phyloP scores from a whole-genome alignment of 1,139 yeast genomes.

The Suhomyces terraborum region DNA sequence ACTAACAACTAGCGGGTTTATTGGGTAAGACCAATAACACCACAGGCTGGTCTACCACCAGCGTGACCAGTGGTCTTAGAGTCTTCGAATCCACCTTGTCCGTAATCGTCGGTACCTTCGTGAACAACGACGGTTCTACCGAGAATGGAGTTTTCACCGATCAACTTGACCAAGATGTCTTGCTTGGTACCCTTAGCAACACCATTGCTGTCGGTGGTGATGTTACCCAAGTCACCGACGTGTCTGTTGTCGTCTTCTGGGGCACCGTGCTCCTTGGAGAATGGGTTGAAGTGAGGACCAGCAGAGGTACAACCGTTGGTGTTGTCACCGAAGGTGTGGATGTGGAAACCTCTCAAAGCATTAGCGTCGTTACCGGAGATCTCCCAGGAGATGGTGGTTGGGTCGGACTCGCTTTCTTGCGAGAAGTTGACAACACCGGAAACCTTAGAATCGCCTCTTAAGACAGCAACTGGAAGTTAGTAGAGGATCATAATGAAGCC shows the following conservation, averaged over 20 bases:
- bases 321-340: slow-evolving; percentile 97
- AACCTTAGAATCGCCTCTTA: slow-evolving; percentile 92
- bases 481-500: slow-evolving; percentile 1
- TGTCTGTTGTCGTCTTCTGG: slow-evolving; percentile 90
- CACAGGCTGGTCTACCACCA: slow-evolving; percentile 98
- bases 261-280: slow-evolving; percentile 87
- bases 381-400: slow-evolving; percentile 86
- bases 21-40: slow-evolving; percentile 85
- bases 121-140: slow-evolving; percentile 98
- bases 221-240: slow-evolving; percentile 97
- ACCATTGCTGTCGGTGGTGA: slow-evolving; percentile 82
- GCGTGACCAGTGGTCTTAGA: slow-evolving; percentile 98
- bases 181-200: slow-evolving; percentile 85
- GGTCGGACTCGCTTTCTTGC: slow-evolving; percentile 74
- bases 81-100: slow-evolving; percentile 93
- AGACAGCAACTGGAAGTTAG: slow-evolving; percentile 74
- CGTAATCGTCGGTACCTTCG: slow-evolving; percentile 93
- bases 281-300: slow-evolving; percentile 98
- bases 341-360: slow-evolving; percentile 94
- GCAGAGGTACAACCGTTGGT: slow-evolving; percentile 99
- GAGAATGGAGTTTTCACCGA: slow-evolving; percentile 82
- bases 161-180: slow-evolving; percentile 73
- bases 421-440: slow-evolving; percentile 84
- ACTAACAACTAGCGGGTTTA: slow-evolving; percentile 20
- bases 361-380: slow-evolving; percentile 85